Conservation (phyloP, 768 basidiomycete species). For the Trametes punicea region DNA sequence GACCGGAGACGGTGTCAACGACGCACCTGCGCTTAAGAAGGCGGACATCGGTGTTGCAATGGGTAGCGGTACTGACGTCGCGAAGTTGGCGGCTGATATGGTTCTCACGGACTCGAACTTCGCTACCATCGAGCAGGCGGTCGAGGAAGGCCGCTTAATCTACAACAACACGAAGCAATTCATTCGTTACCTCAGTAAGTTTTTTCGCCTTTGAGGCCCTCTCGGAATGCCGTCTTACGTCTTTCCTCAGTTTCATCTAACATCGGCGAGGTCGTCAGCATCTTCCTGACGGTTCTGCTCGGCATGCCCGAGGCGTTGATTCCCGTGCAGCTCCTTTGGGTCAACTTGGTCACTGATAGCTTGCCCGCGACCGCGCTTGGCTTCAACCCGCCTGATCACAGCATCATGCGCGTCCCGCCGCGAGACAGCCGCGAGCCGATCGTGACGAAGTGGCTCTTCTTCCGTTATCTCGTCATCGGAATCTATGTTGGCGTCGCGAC, state of each 20-base stretch:
- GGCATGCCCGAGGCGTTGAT: constrained; percentile 99
- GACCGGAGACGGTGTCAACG: constrained; percentile 98
- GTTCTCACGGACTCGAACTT: constrained; percentile 97
- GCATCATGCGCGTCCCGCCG: constrained; percentile 95
- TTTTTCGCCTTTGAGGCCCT: not conserved
- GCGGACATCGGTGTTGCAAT: constrained; percentile 99
- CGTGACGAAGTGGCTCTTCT: constrained; percentile 90
- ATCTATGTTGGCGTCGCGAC: constrained; percentile 93
- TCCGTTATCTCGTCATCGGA: constrained; percentile 93
- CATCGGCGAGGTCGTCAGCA: constrained; percentile 95
- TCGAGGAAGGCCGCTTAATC: constrained; percentile 96
- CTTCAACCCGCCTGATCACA: constrained; percentile 95
- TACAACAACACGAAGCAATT: constrained; percentile 99
- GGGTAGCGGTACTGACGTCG: constrained; percentile 98
- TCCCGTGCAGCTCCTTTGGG: constrained; percentile 97
- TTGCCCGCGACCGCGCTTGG: constrained; percentile 95
- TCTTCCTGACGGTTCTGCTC: constrained; percentile 94
- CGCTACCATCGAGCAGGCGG: constrained; percentile 92
- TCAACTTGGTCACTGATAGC: constrained; percentile 96
- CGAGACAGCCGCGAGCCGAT: constrained; percentile 88
- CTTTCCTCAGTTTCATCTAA: constrained; percentile 75
- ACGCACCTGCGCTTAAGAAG: constrained; percentile 94
- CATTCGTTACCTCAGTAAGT: constrained; percentile 94
- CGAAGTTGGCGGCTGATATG: constrained; percentile 98
- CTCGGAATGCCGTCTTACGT: constrained; percentile 1